These are phyloP conservation scores for Colletotrichum sp. DNA, from an alignment of 2,329 filamentous ascomycete species.

Conservation along the genomic window DNA sequence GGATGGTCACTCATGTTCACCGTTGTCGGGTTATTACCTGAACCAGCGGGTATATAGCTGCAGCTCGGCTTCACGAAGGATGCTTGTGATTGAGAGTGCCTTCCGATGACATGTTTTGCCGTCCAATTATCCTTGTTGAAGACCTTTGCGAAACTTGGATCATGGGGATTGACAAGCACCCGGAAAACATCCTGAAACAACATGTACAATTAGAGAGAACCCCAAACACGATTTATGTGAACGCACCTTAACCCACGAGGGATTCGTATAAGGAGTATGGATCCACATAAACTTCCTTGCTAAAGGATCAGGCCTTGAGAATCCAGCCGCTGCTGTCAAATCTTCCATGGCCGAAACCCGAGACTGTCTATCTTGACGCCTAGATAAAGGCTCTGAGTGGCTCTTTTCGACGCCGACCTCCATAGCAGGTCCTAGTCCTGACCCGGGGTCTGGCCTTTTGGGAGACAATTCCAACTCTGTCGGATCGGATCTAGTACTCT, in stretches of 20 bases:
- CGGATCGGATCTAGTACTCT: conserved; percentile 35
- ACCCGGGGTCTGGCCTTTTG: neutral
- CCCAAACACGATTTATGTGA: neutral
- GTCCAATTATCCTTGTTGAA: conserved; percentile 54
- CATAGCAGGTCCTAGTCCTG: neutral
- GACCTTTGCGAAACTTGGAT: conserved; percentile 33
- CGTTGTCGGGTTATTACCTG: neutral
- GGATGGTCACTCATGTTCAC: fast-evolving
- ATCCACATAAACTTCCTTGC: conserved; percentile 61
- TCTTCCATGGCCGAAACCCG: conserved; percentile 27
- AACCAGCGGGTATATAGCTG: conserved; percentile 43
- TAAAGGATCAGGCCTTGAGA: conserved; percentile 40
- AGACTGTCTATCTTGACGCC: neutral
- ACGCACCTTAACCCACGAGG: conserved; percentile 59
- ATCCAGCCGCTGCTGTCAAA: conserved; percentile 34
- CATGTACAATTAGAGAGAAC: neutral
- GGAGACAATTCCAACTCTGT: conserved; percentile 27
- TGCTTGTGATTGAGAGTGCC: conserved; percentile 54
- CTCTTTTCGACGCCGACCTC: neutral
- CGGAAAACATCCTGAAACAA: neutral
- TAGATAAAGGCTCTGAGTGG: neutral
- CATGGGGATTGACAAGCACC: neutral
- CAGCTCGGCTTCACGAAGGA: conserved; percentile 54
- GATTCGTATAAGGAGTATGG: conserved; percentile 61
- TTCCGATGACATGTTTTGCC: conserved; percentile 49